These are phyloP conservation scores for Aspergillus nanangensis DNA, from an alignment of 495 filamentous ascomycete species.

Conservation along the genomic window DNA sequence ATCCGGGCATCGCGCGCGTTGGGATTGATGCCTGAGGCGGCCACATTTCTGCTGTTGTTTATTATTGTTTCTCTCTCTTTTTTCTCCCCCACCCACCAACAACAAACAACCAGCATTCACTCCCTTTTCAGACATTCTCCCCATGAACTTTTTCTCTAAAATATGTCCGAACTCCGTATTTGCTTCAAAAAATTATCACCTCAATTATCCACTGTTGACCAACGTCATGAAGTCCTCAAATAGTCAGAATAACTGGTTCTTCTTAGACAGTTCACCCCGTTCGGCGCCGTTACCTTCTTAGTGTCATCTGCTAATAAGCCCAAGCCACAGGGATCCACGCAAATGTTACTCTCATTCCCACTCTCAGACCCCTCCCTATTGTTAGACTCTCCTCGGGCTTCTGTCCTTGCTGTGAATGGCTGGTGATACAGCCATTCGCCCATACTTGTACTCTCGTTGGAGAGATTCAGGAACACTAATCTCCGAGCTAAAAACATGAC, in stretches of 20 bases:
- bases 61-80: neutral
- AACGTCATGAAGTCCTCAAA: neutral
- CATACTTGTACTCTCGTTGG: slow-evolving; percentile 6
- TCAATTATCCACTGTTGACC: too few relatives aligned
- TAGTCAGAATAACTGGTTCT: neutral
- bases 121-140: neutral
- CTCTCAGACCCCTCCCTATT: neutral
- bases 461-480: slow-evolving; percentile 6
- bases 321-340: slow-evolving; percentile 6
- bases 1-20: neutral
- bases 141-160: too few relatives aligned
- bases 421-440: too few relatives aligned
- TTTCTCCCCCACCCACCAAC: neutral
- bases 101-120: neutral
- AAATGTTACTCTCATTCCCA: neutral
- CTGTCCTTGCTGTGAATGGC: neutral
- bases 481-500: neutral
- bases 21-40: neutral
- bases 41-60: neutral
- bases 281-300: slow-evolving; percentile 4
- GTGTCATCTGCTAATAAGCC: slow-evolving; percentile 2
- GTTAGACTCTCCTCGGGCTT: neutral
- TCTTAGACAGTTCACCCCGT: slow-evolving; percentile 5
- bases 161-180: too few relatives aligned
- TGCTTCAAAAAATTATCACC: neutral